A percentile compares a stretch with the other conserved stretches of the same genome.
Evolutionary conservation across 2,329 filamentous ascomycete species (phyloP).

Genomic region (Teratosphaeria epicoccoides): DNA sequence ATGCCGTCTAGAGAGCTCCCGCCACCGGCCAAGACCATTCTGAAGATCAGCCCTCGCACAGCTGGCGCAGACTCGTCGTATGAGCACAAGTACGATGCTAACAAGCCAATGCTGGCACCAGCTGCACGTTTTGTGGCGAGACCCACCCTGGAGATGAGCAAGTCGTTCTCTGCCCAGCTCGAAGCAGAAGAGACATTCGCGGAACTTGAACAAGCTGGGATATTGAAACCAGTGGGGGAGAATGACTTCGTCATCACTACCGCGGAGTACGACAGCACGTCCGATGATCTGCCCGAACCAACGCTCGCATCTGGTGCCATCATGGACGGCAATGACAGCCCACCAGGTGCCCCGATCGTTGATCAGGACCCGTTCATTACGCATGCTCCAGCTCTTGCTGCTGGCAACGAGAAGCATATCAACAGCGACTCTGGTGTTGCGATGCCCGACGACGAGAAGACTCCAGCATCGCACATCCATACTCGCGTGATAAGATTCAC

Average conservation of each 20-base stretch:
- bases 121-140: background rate
- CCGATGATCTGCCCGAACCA: background rate
- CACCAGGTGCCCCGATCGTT: too few species aligned
- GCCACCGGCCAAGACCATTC: slow-evolving; percentile 9
- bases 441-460: background rate
- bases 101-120: background rate
- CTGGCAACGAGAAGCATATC: background rate
- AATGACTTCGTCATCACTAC: background rate
- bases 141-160: background rate
- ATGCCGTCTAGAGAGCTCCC: slow-evolving; percentile 2
- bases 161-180: background rate
- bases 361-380: too few species aligned
- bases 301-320: background rate
- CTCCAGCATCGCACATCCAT: background rate
- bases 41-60: slow-evolving; percentile 6
- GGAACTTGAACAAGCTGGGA: background rate
- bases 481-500: background rate
- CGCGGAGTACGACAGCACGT: too few species aligned
- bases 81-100: background rate
- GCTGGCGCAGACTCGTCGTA: background rate
- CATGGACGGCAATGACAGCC: background rate
- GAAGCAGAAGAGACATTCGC: background rate
- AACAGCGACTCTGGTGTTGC: background rate
- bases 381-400: background rate
- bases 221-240: background rate